These are phyloP conservation scores for Phialemonium atrogriseum DNA, from an alignment of 2,329 filamentous ascomycete genomes.

Conservation along the genomic window DNA sequence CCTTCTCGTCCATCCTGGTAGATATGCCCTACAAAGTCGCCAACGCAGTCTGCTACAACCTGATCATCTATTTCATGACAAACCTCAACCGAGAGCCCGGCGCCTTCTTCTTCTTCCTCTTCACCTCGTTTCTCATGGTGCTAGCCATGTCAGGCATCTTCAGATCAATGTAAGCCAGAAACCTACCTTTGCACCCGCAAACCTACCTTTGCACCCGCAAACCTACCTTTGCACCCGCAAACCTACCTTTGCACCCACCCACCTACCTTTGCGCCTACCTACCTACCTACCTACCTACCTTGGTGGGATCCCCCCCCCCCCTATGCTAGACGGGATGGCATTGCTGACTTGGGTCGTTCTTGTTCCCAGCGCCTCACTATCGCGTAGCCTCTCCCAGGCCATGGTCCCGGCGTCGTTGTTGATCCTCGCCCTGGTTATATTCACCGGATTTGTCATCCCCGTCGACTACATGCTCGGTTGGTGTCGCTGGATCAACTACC, in stretches of 20 bases:
- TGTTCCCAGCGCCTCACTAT: constrained; percentile 69
- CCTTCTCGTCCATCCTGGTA: constrained; percentile 25
- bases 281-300: too few species aligned
- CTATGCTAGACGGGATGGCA: too few species aligned
- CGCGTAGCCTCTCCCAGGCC: constrained; percentile 59
- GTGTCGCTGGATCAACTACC: constrained; percentile 76
- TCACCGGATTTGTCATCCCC: constrained; percentile 62
- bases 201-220: too few species aligned
- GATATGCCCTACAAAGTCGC: constrained; percentile 38
- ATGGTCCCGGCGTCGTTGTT: constrained; percentile 52
- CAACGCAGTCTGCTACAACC: constrained; percentile 34
- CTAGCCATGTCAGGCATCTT: constrained; percentile 60
- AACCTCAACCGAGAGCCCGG: constrained; percentile 33
- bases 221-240: too few species aligned
- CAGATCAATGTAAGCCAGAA: too few species aligned
- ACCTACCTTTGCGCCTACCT: too few species aligned
- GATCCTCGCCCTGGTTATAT: constrained; percentile 59
- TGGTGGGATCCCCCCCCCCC: too few species aligned
- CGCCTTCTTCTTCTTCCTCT: constrained; percentile 36
- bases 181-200: too few species aligned
- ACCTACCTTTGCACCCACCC: too few species aligned
- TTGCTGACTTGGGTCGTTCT: too few species aligned
- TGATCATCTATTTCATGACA: constrained; percentile 42
- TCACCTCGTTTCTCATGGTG: constrained; percentile 42
- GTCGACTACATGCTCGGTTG: constrained; percentile 66